Base-by-base conservation (phyloP, 139 green algal genomes). In the Chara braunii region DNA sequence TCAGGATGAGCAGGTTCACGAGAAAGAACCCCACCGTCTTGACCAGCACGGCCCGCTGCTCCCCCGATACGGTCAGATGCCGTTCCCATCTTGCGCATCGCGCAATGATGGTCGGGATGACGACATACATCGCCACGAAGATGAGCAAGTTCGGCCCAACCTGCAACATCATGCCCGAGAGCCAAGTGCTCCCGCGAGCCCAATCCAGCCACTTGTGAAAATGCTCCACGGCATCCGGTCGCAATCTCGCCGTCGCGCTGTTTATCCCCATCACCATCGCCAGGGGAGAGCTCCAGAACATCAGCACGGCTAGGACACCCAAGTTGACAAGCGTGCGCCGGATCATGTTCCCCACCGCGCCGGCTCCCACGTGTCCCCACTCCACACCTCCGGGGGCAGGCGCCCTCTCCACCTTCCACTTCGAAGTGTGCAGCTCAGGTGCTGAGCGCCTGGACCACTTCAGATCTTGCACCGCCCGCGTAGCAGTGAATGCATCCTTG, bases 21-120 rank as follows among this genome's bases (percentile, higher is more conserved):
- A 74, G 55, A 56, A 53, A 74, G 55, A 74, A 70, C 23, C 32
- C 32, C 22, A 70, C 61, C 26, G 60, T 72, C 64, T 74, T 74
- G 29, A 61, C 22, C 7, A 74, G 33, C 14, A 74, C 32, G 0
- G 64, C 55, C 0, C 26, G 28, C 34, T 74, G 56, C 64, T 63
- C 29, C 7, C 64, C 58, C 12, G 64, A 74, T 9, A 70, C 33
- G 14, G 64, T 74, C 18, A 74, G 28, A 50, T 74, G 64, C 0
- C 29, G 22, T 42, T 74, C 64, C 31, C 66, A 63, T 1, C 32
- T 22, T 8, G 59, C 23, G 0, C 58, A 37, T 23, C 34, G 22
- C 3, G 33, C 33, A 9, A 74, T 54, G 11, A n/a, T 14, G 3
- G 33, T 28, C 0, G 64, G 64, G n/a, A 74, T 71, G 43, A 52